Evolutionary conservation across 2,329 filamentous ascomycete genomes (phyloP).

Genomic region (Fonsecaea erecta): DNA sequence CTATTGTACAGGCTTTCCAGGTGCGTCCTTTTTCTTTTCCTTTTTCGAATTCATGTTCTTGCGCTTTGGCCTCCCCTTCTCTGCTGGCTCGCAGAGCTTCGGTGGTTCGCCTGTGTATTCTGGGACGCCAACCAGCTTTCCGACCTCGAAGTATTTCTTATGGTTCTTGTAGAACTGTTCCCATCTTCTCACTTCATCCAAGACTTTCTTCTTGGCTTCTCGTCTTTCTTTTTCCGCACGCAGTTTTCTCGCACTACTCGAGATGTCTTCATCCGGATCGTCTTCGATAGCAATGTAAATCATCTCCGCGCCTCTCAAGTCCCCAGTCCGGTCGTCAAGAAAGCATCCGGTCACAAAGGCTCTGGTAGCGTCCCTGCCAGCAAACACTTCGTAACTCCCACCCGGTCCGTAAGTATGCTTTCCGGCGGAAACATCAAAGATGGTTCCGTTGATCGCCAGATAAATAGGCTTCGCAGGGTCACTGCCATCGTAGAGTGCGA

Average conservation of each 20-base stretch:
- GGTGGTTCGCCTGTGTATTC: conserved; percentile 55
- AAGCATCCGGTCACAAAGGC: conserved; percentile 95
- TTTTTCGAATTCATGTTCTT: conserved; percentile 39
- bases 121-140: conserved; percentile 64
- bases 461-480: conserved; percentile 80
- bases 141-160: conserved; percentile 80
- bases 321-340: conserved; percentile 77
- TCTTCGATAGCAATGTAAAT: conserved; percentile 78
- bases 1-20: conserved; percentile 37
- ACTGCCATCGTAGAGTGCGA: conserved; percentile 75
- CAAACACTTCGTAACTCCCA: conserved; percentile 84
- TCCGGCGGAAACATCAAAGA: conserved; percentile 67
- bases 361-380: conserved; percentile 82
- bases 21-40: conserved; percentile 21
- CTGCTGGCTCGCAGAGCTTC: conserved; percentile 72
- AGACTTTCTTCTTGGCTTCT: conserved; percentile 67
- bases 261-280: conserved; percentile 57
- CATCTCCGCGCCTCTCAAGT: conserved; percentile 83
- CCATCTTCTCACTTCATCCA: conserved; percentile 77
- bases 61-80: conserved; percentile 66
- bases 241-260: conserved; percentile 52
- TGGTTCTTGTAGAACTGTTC: conserved; percentile 78
- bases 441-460: conserved; percentile 75
- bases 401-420: conserved; percentile 73
- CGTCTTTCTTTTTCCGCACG: conserved; percentile 66